Base-by-base conservation (phyloP, 129 eudicot species). In the Flaveria sonorensis region DNA sequence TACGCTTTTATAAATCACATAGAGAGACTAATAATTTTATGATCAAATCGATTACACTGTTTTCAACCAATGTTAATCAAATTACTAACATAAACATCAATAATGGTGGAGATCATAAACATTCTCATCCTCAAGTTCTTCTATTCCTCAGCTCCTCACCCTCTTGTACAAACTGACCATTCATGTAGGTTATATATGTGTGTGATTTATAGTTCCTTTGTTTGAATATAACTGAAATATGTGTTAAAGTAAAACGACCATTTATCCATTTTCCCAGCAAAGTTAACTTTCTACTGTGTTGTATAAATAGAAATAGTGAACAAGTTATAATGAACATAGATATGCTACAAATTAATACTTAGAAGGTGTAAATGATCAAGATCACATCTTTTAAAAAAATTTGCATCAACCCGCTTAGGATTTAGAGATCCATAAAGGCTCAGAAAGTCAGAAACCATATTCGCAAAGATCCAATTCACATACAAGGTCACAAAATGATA, bases 111-210 rank as follows among this genome's bases (percentile, higher is more conserved):
- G 56, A 75, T 63, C 0, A 74, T 45, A 4, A 24, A 28, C 48
- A 46, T 70, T 47, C 26, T 9, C 2, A n/a, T 24, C 46, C 45
- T 14, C 66, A 46, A 23, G 50, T 69, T 69, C 36, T 47, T 45
- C 40, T 5, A 45, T 20, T 68, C 18, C 52, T 13, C 0, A 18
- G 64, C 32, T 57, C 32, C 64, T 57, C 15, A 57, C 28, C 18
- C 50, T 23, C 73, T 69, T 69, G 36, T 69, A 26, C 39, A 42
- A 13, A 43, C 23, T n/a, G 36, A 68, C 60, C 74, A 70, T 30
- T 30, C n/a, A 36, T n/a, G 72, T 50, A 46, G 50, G 30, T 63
- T 15, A 39, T 43, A 23, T 5, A 4, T 10, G 10, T 10, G 78
- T 40, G 53, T 40, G 43, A 21, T 21, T 21, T 0, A 20, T 9